Percentiles rank a stretch among this genome's conserved stretches.
These are phyloP conservation scores for Aspergillus niger DNA, from an alignment of 2,329 filamentous ascomycete genomes.

Conservation along the genomic window DNA sequence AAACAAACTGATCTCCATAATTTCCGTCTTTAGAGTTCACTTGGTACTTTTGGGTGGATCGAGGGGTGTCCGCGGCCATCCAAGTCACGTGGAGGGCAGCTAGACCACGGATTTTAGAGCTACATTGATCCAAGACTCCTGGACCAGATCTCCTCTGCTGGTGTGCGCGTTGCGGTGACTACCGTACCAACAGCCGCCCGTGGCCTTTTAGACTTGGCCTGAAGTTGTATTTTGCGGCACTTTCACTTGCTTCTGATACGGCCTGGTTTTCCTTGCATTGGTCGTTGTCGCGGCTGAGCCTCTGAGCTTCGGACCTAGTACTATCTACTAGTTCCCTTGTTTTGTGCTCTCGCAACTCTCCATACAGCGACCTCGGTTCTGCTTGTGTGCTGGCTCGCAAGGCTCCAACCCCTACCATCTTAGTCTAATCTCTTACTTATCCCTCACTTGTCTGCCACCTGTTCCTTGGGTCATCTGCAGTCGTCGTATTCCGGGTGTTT, in stretches of 20 bases:
- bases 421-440: neutral
- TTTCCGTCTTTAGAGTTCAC: neutral
- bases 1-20: neutral
- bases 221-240: neutral
- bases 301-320: slow-evolving; percentile 12
- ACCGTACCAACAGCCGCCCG: neutral
- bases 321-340: slow-evolving; percentile 15
- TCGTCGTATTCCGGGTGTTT: neutral
- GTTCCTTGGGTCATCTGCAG: neutral
- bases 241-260: slow-evolving; percentile 2
- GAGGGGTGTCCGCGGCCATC: slow-evolving; percentile 3
- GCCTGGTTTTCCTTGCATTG: slow-evolving; percentile 7
- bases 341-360: neutral
- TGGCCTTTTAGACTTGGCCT: neutral
- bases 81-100: slow-evolving; percentile 25
- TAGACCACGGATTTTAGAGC: slow-evolving; percentile 27
- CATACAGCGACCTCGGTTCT: neutral
- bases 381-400: neutral
- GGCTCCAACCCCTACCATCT: neutral
- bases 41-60: neutral
- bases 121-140: slow-evolving; percentile 24
- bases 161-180: slow-evolving; percentile 17
- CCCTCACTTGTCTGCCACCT: neutral
- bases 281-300: slow-evolving; percentile 1
- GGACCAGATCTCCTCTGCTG: slow-evolving; percentile 17